Evolutionary conservation across 2,329 filamentous ascomycete species (phyloP).

Genomic region (Fusarium xyrophilum): DNA sequence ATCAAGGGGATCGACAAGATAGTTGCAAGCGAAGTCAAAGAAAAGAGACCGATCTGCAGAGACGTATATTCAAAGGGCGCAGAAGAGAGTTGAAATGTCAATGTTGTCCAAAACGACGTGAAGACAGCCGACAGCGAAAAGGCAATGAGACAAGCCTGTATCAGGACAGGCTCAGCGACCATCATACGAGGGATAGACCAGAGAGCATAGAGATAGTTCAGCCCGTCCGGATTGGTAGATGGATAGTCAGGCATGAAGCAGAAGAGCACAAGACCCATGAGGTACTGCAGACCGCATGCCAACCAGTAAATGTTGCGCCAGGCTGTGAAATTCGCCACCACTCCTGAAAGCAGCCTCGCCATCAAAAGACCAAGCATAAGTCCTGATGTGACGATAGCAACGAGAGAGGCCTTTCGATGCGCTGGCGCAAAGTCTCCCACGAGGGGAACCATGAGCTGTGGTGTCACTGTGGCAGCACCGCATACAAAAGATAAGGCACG

Average conservation of each 20-base stretch:
- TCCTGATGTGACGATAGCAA: slow-evolving; percentile 78
- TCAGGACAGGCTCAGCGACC: slow-evolving; percentile 69
- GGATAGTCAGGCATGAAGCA: slow-evolving; percentile 84
- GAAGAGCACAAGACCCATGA: slow-evolving; percentile 70
- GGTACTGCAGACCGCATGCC: slow-evolving; percentile 72
- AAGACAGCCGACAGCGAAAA: slow-evolving; percentile 64
- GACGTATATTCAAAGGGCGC: slow-evolving; percentile 73
- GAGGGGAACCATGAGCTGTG: slow-evolving; percentile 79
- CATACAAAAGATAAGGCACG: slow-evolving; percentile 74
- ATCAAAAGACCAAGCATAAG: slow-evolving; percentile 78
- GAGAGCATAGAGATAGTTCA: slow-evolving; percentile 71
- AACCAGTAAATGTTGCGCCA: slow-evolving; percentile 86
- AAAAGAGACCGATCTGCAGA: slow-evolving; percentile 77
- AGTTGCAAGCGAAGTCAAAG: slow-evolving; percentile 74
- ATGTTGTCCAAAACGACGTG: slow-evolving; percentile 66
- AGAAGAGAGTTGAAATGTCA: slow-evolving; percentile 79
- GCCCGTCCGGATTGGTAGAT: slow-evolving; percentile 68
- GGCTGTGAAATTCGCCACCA: slow-evolving; percentile 73
- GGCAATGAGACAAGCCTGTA: slow-evolving; percentile 72
- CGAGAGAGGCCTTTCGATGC: slow-evolving; percentile 69
- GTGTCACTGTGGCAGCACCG: slow-evolving; percentile 81
- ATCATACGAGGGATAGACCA: slow-evolving; percentile 70
- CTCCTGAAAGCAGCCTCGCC: slow-evolving; percentile 76
- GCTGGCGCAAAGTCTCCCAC: slow-evolving; percentile 79
- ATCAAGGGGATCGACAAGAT: slow-evolving; percentile 74